Conservation (phyloP, 306 rosid genomes). For the Gillenia trifoliata region DNA sequence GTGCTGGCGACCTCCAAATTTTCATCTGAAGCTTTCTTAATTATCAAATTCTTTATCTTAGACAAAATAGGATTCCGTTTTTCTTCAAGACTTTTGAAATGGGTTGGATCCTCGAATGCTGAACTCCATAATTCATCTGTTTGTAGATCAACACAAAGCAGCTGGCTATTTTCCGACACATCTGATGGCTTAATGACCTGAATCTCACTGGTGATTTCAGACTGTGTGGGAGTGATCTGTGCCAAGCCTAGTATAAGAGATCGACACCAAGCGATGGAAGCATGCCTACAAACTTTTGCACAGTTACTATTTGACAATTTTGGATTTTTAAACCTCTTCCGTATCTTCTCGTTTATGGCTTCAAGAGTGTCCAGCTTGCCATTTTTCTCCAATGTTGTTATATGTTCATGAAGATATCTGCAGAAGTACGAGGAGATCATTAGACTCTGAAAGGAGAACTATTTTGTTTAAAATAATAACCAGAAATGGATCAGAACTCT, state of each 20-base stretch:
- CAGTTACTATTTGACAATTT: conserved; percentile 68
- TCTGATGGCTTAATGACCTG: conserved; percentile 44
- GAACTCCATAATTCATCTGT: conserved; percentile 75
- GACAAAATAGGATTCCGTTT: conserved; percentile 59
- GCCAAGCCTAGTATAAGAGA: conserved; percentile 74
- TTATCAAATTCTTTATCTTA: conserved; percentile 39
- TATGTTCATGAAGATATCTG: conserved; percentile 86
- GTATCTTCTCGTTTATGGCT: conserved; percentile 88
- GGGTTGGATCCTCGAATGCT: conserved; percentile 62
- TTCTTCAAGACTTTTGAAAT: conserved; percentile 51
- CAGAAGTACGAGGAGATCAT: conserved; percentile 25
- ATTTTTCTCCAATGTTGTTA: conserved; percentile 58
- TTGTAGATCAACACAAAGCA: conserved; percentile 76
- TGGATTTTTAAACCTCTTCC: conserved; percentile 91
- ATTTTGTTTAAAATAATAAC: neutral
- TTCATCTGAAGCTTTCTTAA: conserved; percentile 66
- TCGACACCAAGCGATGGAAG: conserved; percentile 93
- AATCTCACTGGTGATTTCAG: conserved; percentile 41
- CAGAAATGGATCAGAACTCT: neutral
- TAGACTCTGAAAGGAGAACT: conserved; percentile 1
- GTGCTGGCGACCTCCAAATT: conserved; percentile 65
- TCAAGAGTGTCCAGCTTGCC: conserved; percentile 84
- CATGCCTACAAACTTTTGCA: conserved; percentile 84
- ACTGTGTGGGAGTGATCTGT: conserved; percentile 52
- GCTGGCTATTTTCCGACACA: conserved; percentile 51